Evolutionary conservation across 495 filamentous ascomycete genomes (phyloP).

Genomic region (Penicillium ochrochloron): DNA sequence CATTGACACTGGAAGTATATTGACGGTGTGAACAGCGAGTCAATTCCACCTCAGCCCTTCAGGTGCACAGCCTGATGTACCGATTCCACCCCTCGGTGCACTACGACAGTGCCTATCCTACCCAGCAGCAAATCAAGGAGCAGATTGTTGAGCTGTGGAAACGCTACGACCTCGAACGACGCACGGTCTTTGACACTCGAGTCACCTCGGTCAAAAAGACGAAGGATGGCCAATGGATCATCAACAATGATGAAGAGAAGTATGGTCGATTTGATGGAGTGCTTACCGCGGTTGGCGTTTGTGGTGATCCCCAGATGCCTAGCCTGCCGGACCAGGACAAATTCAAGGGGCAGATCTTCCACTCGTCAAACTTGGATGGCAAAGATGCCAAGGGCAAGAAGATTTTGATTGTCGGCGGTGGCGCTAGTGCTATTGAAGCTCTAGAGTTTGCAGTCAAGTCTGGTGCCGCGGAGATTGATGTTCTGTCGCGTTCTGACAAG

Average conservation of each 20-base stretch:
- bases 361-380: constrained; percentile 75
- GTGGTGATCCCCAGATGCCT: constrained; percentile 76
- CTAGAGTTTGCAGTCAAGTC: constrained; percentile 76
- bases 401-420: constrained; percentile 76
- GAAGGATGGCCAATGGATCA: constrained; percentile 73
- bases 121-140: constrained; percentile 70
- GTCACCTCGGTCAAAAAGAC: constrained; percentile 72
- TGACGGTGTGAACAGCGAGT: constrained; percentile 57
- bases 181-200: constrained; percentile 71
- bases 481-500: constrained; percentile 80
- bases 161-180: constrained; percentile 69
- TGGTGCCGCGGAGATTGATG: constrained; percentile 67
- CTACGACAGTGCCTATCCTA: constrained; percentile 76
- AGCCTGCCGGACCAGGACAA: constrained; percentile 65
- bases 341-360: constrained; percentile 70
- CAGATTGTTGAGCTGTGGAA: constrained; percentile 76
- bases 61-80: constrained; percentile 88
- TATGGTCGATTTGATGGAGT: constrained; percentile 79
- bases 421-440: constrained; percentile 82
- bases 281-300: constrained; percentile 76
- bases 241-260: constrained; percentile 73
- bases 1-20: not conserved
- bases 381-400: constrained; percentile 72
- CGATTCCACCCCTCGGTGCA: constrained; percentile 81
- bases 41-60: constrained; percentile 80